These are phyloP conservation scores for Suillus subalutaceus DNA, from an alignment of 768 basidiomycete genomes.

Conservation along the genomic window DNA sequence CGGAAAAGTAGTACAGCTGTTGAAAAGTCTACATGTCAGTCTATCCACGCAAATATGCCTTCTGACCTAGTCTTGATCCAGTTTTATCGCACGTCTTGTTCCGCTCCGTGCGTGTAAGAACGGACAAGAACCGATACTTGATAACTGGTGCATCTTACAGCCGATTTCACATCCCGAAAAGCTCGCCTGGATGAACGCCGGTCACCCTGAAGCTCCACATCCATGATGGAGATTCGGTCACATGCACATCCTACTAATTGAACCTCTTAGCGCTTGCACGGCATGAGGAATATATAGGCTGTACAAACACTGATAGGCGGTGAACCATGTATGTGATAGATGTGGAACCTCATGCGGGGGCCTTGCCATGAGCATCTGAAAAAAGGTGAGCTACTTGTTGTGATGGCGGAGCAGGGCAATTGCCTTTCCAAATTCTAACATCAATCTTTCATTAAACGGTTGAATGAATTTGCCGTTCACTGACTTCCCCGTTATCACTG, in stretches of 20 bases:
- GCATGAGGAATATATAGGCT: background rate
- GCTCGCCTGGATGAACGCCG: background rate
- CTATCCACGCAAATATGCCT: background rate
- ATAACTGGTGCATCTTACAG: background rate
- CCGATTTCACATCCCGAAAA: slow-evolving; percentile 3
- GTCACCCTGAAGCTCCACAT: background rate
- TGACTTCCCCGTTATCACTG: slow-evolving; percentile 1
- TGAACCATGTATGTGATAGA: background rate
- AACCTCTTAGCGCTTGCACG: background rate
- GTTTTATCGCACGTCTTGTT: background rate
- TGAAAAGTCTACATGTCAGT: background rate
- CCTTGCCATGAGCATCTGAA: too few relatives aligned
- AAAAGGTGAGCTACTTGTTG: background rate
- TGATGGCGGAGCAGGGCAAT: background rate
- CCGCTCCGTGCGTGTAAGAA: background rate
- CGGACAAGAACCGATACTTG: background rate
- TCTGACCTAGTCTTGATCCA: background rate
- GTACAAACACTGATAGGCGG: background rate
- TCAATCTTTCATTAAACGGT: too few relatives aligned
- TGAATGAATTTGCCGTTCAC: background rate
- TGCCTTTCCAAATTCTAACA: background rate
- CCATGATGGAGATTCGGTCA: background rate
- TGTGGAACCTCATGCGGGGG: background rate
- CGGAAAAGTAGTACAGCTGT: slow-evolving; percentile 22
- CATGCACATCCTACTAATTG: background rate